These are phyloP conservation scores for Suillus paluster DNA, from an alignment of 768 basidiomycete species.

Conservation along the genomic window DNA sequence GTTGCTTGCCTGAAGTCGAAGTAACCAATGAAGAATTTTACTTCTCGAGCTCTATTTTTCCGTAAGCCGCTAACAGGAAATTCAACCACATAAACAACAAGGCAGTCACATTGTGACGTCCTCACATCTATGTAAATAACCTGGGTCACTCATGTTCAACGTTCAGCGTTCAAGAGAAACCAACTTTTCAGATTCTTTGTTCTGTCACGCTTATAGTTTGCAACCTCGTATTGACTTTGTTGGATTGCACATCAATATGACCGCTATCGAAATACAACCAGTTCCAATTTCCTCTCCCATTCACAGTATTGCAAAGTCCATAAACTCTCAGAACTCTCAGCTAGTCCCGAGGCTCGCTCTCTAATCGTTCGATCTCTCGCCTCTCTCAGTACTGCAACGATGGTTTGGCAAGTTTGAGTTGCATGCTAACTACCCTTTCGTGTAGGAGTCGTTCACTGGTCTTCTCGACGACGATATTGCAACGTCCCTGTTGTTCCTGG, in stretches of 20 bases:
- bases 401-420: background rate
- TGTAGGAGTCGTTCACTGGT: conserved; percentile 38
- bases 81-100: background rate
- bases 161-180: background rate
- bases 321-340: background rate
- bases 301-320: background rate
- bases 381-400: conserved; percentile 27
- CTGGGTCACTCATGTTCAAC: background rate
- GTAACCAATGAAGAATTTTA: background rate
- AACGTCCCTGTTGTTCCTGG: conserved; percentile 10
- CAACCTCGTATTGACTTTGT: background rate
- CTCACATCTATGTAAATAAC: background rate
- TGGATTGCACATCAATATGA: conserved; percentile 4
- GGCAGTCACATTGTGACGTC: too few relatives aligned
- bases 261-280: background rate
- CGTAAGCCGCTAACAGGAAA: background rate
- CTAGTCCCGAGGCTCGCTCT: conserved; percentile 13
- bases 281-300: conserved; percentile 1
- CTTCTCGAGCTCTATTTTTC: too few relatives aligned
- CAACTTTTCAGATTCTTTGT: too few relatives aligned
- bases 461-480: conserved; percentile 31
- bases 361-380: conserved; percentile 22
- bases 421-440: background rate
- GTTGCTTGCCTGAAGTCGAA: background rate
- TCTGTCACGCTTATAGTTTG: background rate